Evolutionary conservation across 2,329 filamentous ascomycete genomes (phyloP), one percentile per base, ranked within the genome.

Genomic region (Alternaria sp.): DNA sequence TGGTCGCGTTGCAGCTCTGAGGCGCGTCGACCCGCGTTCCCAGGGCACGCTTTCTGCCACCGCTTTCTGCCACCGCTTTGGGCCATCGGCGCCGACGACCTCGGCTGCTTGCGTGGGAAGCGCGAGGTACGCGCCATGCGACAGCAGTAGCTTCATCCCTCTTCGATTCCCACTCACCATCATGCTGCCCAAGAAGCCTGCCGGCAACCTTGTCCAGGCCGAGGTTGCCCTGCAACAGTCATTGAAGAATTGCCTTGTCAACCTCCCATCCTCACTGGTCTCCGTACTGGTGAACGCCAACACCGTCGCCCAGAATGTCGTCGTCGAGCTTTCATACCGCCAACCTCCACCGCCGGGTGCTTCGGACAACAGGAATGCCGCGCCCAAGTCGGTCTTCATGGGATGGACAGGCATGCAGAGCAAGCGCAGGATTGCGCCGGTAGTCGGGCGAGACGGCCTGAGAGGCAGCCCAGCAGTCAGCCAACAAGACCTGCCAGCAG

Each of bases 401-500:
- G 95, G 95, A 76, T 99, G 95, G 95, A 97, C 95, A 10, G 95
- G 95, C 69, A 96, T 99, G 92, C 90, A 93, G 65, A 97, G 93
- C 82, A 96, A 93, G 83, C 88, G 91, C 72, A 90, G 88, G 76
- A 81, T 90, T 67, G 86, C 88, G 11, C 86, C 91, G 0, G 84
- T 93, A 28, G 87, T 95, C 28, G 85, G 86, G 56, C 87, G 89
- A 66, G 90, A 95, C 72, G 90, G 91, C 0, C 84, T 93, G 67
- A 82, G 87, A 61, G 83, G 83, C 29, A 83, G 81, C n/a, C 76
- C 80, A n/a, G 80, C 82, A 21, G 78, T 79, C 11, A 84, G 88
- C 70, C 91, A 95, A 61, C 90, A 93, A 73, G 93, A 97, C 63
- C 79, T 90, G 5, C 82, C 89, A 31, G 83, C 89, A 0, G 87